These are phyloP conservation scores for Mycena kentingensis DNA, from an alignment of 768 basidiomycete species.

Conservation along the genomic window DNA sequence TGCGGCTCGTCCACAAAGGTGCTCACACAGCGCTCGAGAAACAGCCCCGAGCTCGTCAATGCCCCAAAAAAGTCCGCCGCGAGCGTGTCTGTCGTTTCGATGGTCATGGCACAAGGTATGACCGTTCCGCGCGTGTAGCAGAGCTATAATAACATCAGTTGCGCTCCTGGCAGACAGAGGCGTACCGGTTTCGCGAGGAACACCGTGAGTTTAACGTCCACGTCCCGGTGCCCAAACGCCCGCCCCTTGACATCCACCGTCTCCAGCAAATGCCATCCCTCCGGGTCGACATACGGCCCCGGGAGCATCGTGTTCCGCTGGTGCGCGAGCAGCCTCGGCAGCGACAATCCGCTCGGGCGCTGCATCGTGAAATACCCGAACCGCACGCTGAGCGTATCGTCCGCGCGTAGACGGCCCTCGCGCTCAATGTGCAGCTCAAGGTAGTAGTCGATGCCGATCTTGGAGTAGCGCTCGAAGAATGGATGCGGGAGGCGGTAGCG, in stretches of 20 bases:
- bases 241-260: constrained; percentile 7
- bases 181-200: constrained; percentile 20
- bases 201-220: constrained; percentile 17
- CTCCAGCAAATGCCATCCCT: constrained; percentile 13
- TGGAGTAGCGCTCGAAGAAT: constrained; percentile 5
- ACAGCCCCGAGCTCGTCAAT: constrained; percentile 4
- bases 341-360: constrained; percentile 5
- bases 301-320: background rate
- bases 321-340: constrained; percentile 11
- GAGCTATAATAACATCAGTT: constrained; percentile 4
- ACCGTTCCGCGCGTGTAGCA: constrained; percentile 12
- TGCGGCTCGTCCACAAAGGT: background rate
- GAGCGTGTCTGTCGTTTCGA: constrained; percentile 12
- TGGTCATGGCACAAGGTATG: constrained; percentile 19
- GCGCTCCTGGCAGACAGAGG: background rate
- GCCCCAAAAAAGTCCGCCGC: constrained; percentile 14
- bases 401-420: background rate
- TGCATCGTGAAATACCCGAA: constrained; percentile 17
- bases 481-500: constrained; percentile 16
- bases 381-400: constrained; percentile 5
- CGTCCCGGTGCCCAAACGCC: constrained; percentile 9
- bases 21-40: constrained; percentile 9
- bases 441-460: constrained; percentile 6
- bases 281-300: constrained; percentile 11
- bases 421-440: constrained; percentile 12